A percentile compares a stretch with the other conserved stretches of the same genome.
Evolutionary conservation across 2,329 filamentous ascomycete genomes (phyloP).

Genomic region (Aspergillus jensenii): DNA sequence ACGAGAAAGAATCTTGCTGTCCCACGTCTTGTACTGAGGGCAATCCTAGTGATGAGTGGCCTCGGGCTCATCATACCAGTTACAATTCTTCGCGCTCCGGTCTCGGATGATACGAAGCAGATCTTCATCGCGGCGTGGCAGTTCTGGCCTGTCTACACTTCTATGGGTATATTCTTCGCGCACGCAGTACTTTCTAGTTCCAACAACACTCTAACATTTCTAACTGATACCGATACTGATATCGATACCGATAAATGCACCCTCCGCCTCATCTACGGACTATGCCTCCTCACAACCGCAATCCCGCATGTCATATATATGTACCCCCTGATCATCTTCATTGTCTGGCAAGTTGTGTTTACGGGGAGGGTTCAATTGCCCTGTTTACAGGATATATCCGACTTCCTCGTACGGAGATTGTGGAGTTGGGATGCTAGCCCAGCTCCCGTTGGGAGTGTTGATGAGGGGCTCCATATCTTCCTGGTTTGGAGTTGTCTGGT

Average conservation of each 20-base stretch:
- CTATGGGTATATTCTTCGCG: neutral
- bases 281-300: neutral
- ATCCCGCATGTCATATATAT: neutral
- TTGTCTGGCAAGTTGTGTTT: neutral
- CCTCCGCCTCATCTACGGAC: neutral
- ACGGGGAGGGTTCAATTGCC: rapidly evolving
- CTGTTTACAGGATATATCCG: neutral
- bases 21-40: neutral
- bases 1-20: neutral
- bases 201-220: neutral
- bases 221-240: too few species aligned
- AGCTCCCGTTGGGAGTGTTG: neutral
- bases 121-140: neutral
- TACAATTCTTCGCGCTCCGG: neutral
- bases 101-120: neutral
- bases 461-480: neutral
- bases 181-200: neutral
- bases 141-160: neutral
- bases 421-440: neutral
- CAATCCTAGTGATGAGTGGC: neutral
- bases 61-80: neutral
- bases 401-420: neutral
- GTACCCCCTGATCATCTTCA: neutral
- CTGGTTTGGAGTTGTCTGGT: neutral
- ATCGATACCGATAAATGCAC: neutral